Base-by-base conservation (phyloP, 192 early-diverging fungal species). In the Funneliformis mosseae region DNA sequence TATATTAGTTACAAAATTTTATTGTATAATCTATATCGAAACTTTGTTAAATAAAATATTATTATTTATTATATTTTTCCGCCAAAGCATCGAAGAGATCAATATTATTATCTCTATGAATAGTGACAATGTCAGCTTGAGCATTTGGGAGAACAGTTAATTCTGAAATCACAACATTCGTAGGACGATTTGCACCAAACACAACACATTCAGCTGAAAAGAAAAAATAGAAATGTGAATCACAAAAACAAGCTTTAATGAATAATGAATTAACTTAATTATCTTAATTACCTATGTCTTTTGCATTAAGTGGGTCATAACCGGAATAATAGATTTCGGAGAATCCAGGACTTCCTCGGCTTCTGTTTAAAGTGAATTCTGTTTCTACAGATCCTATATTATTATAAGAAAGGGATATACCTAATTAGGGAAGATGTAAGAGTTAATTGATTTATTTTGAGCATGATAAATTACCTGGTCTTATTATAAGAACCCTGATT, bases 181-280 rank as follows among this genome's bases (percentile, higher is more conserved):
- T 78, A 81, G 91, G 94, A 2, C 95, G 83, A 39, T 86, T 86
- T 39, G 95, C 94, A 18, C 92, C 90, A 86, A 96, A 97, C 11
- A 96, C 91, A 10, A 96, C 87, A 7, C 91, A 87, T 79, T 95
- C 93, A 41, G 91, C 91, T 68, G 76, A 55, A 28, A 28, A 14
- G 28, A 14, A 27, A 45, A 48, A 71, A 71, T 16, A 39, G 0
- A 45, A n/a, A 71, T 43, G 2, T 18, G 25, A 12, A 50, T 28
- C 14, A 50, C 12, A n/a, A 28, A 74, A 48, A 33, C 38, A 50
- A 50, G 4, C n/a, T 39, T 28, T 11, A 4, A 33, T 6, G 16
- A 28, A 21, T 12, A 74, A 38, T 3, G 16, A 67, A 67, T 38
- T 27, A 64, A 28, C 9, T 55, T 55, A 74, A 74, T 43, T 71